A percentile compares a stretch with the other conserved stretches of the same genome.
These are phyloP conservation scores for Sanghuangporus baumii DNA, from an alignment of 1,284 basidiomycete genomes.

Conservation along the genomic window DNA sequence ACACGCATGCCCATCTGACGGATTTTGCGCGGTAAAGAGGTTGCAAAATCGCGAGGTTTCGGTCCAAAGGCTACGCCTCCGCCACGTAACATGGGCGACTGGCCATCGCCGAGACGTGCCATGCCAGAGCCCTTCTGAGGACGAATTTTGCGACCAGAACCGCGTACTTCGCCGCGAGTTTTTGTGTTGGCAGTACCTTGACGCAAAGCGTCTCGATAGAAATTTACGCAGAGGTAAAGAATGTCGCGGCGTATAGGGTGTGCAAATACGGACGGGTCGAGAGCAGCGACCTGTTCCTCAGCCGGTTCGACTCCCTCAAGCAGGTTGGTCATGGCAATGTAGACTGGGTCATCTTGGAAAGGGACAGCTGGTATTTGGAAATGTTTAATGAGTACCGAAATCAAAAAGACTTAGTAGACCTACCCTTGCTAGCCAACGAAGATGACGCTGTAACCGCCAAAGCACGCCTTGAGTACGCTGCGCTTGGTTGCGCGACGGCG, in stretches of 20 bases:
- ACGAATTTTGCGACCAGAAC: constrained; percentile 84
- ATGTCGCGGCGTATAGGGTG: constrained; percentile 88
- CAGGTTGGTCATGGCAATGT: constrained; percentile 53
- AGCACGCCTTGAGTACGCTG: not conserved
- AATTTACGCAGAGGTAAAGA: constrained; percentile 88
- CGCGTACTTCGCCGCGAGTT: constrained; percentile 84
- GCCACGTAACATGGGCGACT: constrained; percentile 86
- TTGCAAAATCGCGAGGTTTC: constrained; percentile 86
- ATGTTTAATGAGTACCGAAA: constrained; percentile 19
- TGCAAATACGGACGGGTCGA: constrained; percentile 82
- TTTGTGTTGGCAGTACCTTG: constrained; percentile 91
- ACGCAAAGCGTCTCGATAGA: constrained; percentile 84
- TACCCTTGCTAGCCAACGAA: not conserved
- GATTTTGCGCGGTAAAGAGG: constrained; percentile 85
- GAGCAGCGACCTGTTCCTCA: constrained; percentile 55
- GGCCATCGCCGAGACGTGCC: constrained; percentile 86
- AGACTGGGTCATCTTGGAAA: constrained; percentile 29
- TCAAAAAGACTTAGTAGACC: constrained; percentile 23
- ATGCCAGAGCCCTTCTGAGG: constrained; percentile 90
- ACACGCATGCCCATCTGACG: constrained; percentile 91
- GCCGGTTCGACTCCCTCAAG: constrained; percentile 34
- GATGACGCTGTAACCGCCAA: not conserved
- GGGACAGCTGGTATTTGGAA: constrained; percentile 3
- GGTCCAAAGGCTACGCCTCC: constrained; percentile 92
- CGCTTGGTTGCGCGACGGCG: constrained; percentile 1